Base-by-base conservation (phyloP, 2,329 filamentous ascomycete genomes). In the Trichophyton mentagrophytes region DNA sequence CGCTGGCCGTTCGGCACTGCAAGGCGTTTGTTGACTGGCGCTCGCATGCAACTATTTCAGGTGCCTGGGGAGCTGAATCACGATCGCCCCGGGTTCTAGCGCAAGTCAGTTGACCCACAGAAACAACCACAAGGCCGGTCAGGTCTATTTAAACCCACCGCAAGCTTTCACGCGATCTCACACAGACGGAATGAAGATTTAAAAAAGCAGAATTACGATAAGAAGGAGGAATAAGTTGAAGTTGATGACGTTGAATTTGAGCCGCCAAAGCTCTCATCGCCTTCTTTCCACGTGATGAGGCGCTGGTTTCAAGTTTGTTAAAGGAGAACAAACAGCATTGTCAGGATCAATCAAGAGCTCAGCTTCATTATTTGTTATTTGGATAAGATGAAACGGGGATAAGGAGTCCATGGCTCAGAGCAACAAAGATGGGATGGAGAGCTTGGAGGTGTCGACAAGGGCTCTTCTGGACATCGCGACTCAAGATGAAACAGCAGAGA, bases 401-500 rank as follows among this genome's bases (percentile, higher is more conserved):
- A 9, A 38, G 11, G 33, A 44, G 60, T 65, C 63, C 64, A 76
- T 76, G 73, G 70, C 73, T 66, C 67, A 68, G 56, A 63, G 61
- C 60, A 68, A 68, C 64, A 63, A 58, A 60, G 68, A 68, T 64
- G 65, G 65, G 42, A 65, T 69, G 61, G 66, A 71, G 68, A 68
- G 71, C 64, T 67, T 73, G 62, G 68, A 69, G 59, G 58, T 66
- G 57, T 44, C 62, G 63, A 73, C 76, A 67, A 64, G 67, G 53
- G 68, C 68, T 46, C 68, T 76, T 59, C 64, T 73, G 58, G 71
- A 75, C 61, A 68, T 79, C 60, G 72, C 64, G 1, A 33, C 77
- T 8, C 55, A 20, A 55, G 70, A 74, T 65, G 74, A 79, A 65
- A 72, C 72, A 47, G 68, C 74, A 62, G 76, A 80, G 72, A 72